Conservation (phyloP, 805 yeast species). For the Candida methanosorbosa region DNA sequence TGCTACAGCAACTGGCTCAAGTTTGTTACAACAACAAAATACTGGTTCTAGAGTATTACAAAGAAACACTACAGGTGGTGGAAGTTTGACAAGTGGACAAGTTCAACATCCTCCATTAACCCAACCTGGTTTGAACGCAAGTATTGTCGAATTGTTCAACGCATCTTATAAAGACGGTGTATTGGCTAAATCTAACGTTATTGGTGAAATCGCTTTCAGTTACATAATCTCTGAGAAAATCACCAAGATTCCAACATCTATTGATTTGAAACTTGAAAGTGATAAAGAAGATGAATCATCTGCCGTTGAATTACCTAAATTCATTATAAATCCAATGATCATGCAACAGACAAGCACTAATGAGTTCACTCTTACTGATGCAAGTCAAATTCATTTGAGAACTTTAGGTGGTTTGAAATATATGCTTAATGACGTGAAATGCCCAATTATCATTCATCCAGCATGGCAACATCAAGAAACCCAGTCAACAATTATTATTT, state of each 20-base stretch:
- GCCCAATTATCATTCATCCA: constrained; percentile 70
- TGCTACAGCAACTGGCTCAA: constrained; percentile 11
- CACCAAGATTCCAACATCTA: constrained; percentile 29
- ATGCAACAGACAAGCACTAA: constrained; percentile 32
- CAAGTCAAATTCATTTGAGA: constrained; percentile 45
- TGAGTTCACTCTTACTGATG: constrained; percentile 34
- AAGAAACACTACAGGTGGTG: constrained; percentile 23
- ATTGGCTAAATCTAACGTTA: constrained; percentile 47
- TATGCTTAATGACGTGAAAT: constrained; percentile 39
- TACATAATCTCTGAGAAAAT: constrained; percentile 33
- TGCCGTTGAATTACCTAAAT: constrained; percentile 30
- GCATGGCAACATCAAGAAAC: constrained; percentile 83
- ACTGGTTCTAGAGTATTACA: constrained; percentile 31
- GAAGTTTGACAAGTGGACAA: constrained; percentile 24
- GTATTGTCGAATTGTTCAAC: constrained; percentile 78
- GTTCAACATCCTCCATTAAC: constrained; percentile 44
- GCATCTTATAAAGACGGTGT: constrained; percentile 67
- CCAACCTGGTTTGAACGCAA: constrained; percentile 64
- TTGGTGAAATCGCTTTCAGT: constrained; percentile 84
- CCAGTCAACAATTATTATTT: constrained; percentile 80
- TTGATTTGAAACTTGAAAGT: constrained; percentile 28
- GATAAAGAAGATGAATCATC: constrained; percentile 30
- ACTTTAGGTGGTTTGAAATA: constrained; percentile 81
- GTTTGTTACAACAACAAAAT: constrained; percentile 33
- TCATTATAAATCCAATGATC: constrained; percentile 45